phyloP scores from a whole-genome alignment of 2,329 filamentous ascomycete species.

The Ilyonectria mors-panacis region DNA sequence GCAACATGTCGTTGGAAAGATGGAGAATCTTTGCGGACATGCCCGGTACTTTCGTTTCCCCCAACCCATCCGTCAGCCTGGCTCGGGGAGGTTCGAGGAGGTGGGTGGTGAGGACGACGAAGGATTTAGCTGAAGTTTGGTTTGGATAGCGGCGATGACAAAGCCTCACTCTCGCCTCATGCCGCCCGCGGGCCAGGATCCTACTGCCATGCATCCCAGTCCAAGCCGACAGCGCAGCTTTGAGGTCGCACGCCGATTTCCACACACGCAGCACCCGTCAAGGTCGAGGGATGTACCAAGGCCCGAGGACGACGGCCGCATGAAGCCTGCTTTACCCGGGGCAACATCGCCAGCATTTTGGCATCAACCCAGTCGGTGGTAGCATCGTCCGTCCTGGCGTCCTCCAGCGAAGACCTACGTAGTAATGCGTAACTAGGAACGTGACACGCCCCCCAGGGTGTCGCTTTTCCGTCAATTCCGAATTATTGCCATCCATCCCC shows the following conservation, averaged over 20 bases:
- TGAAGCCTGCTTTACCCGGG: constrained; percentile 41
- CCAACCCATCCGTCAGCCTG: not conserved
- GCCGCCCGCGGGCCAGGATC: not conserved
- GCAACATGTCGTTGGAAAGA: not conserved
- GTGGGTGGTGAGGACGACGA: not conserved
- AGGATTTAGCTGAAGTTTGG: not conserved
- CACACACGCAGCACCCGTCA: not conserved
- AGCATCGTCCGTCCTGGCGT: not conserved
- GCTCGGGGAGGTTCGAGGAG: not conserved
- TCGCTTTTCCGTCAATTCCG: constrained; percentile 31
- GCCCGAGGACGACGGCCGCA: constrained; percentile 16
- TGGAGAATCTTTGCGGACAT: not conserved
- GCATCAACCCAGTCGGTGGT: constrained; percentile 5
- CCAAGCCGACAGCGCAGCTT: not conserved
- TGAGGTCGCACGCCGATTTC: not conserved
- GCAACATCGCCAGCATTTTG: not conserved
- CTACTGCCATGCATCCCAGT: not conserved
- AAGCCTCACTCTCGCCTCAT: not conserved
- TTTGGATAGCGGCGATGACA: not conserved
- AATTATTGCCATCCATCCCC: constrained; percentile 20
- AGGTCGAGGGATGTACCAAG: constrained; percentile 2
- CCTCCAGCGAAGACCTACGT: too few relatives aligned
- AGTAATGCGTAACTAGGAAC: not conserved
- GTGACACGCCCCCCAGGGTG: constrained; percentile 13
- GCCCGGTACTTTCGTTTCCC: not conserved